These are phyloP conservation scores for Trichophyton schoenleinii DNA, from an alignment of 2,329 filamentous ascomycete genomes.

Conservation along the genomic window DNA sequence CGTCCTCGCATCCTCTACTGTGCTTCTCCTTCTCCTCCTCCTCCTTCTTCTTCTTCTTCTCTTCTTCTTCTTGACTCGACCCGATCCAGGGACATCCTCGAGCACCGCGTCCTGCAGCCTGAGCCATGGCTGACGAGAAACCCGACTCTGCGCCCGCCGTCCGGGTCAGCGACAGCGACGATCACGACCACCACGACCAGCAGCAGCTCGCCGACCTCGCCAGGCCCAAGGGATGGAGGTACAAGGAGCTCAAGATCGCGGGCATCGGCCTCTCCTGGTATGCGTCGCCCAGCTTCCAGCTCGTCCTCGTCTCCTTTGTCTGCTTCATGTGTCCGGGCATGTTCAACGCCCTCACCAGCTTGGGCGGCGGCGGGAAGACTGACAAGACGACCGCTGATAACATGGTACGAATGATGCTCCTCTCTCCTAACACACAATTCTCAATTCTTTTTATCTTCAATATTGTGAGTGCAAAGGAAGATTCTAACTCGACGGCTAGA, in stretches of 20 bases:
- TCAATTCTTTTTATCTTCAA: not conserved
- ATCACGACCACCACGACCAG: not conserved
- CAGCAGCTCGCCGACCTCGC: not conserved
- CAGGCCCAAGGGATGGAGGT: not conserved
- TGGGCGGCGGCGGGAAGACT: slow-evolving; percentile 52
- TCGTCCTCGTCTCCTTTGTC: slow-evolving; percentile 57
- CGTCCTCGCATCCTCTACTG: not conserved
- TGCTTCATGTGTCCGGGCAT: slow-evolving; percentile 63
- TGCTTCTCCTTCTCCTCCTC: not conserved
- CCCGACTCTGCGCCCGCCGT: not conserved
- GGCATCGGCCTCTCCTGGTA: slow-evolving; percentile 50
- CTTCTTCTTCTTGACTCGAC: not conserved
- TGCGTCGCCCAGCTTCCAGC: slow-evolving; percentile 59
- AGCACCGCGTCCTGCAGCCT: not conserved
- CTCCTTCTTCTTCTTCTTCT: not conserved
- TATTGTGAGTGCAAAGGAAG: not conserved
- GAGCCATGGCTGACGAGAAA: slow-evolving; percentile 1
- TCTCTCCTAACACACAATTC: not conserved
- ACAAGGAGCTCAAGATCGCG: slow-evolving; percentile 39
- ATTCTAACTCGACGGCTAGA: slow-evolving; percentile 27
- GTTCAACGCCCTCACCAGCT: slow-evolving; percentile 55
- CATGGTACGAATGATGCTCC: slow-evolving; percentile 17
- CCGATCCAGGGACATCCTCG: not conserved
- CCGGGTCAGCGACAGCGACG: not conserved
- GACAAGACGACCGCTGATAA: slow-evolving; percentile 49